Evolutionary conservation across 805 yeast genomes (phyloP).

Genomic region (Suhomyces vadensis): DNA sequence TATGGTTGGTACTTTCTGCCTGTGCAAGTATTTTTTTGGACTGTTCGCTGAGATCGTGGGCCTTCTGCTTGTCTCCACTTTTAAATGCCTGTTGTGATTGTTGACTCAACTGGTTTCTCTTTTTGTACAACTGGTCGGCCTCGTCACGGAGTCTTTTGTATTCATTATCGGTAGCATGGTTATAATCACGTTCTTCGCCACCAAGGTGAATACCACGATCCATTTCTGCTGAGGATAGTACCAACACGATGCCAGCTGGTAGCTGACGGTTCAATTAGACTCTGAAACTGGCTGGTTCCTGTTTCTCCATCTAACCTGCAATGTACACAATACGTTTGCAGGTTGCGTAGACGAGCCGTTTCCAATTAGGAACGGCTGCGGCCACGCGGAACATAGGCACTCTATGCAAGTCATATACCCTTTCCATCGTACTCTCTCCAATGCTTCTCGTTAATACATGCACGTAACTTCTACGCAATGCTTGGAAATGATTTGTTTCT

Average conservation of each 20-base stretch:
- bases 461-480: too few relatives aligned
- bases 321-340: neutral
- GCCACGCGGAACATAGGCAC: too few relatives aligned
- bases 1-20: slow-evolving; percentile 69
- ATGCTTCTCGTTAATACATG: too few relatives aligned
- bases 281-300: neutral
- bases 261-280: too few relatives aligned
- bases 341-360: neutral
- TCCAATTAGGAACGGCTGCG: too few relatives aligned
- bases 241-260: too few relatives aligned
- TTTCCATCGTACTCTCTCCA: too few relatives aligned
- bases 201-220: slow-evolving; percentile 31
- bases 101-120: slow-evolving; percentile 54
- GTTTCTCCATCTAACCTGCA: neutral
- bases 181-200: slow-evolving; percentile 52
- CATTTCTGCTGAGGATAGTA: slow-evolving; percentile 9
- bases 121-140: slow-evolving; percentile 68
- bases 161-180: slow-evolving; percentile 67
- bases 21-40: slow-evolving; percentile 59
- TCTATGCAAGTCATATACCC: too few relatives aligned
- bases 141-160: slow-evolving; percentile 62
- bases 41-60: slow-evolving; percentile 69
- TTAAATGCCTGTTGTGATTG: slow-evolving; percentile 79
- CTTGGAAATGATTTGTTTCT: too few relatives aligned
- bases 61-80: slow-evolving; percentile 68